Base-by-base conservation (phyloP, 1,284 basidiomycete species). In the Ganoderma boninense region DNA sequence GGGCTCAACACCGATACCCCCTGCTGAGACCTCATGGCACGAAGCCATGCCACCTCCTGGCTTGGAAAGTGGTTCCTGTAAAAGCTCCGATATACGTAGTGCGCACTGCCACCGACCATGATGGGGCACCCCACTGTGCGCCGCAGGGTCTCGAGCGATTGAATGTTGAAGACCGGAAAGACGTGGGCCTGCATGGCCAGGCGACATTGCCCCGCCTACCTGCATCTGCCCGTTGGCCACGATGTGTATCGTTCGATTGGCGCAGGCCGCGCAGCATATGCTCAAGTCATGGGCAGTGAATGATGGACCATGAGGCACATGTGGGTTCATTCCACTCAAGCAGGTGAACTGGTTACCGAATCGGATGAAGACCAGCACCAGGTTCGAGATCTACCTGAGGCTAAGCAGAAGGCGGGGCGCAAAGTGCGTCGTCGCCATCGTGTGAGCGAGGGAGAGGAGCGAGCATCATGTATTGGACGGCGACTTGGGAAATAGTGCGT, bases 261-360 rank as follows among this genome's bases (percentile, higher is more conserved):
- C 49, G 46, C 38, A 38, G 38, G 38, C 38, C 38, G 38, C 38
- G 38, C 63, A 64, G 63, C 63, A 64, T 35, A 46, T 64, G 62
- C 62, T 64, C 62, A 29, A 32, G 35, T 26, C n/a, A 43, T 60
- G 57, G 40, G 38, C n/a, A 43, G 40, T 40, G 57, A 38, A 20
- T 38, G 65, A 42, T 54, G 49, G 44, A 16, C 60, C 29, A 62
- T 49, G 49, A 42, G 46, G 49, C 35, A 6, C 67, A 62, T 52
- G 66, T 56, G 64, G 68, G 35, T 38, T 52, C 66, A 62, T 65
- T 69, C 70, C 62, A 69, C 69, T 64, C 62, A 73, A 66, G 62
- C n/a, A 43, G 54, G 69, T 38, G 54, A 52, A 62, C 20, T n/a
- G 61, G 40, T 65, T 70, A 52, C 66, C 44, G 65, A 62, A 63